A percentile compares a stretch with the other conserved stretches of the same genome.
Conservation (phyloP, 345 rosid genomes). For the Camelina hispida region DNA sequence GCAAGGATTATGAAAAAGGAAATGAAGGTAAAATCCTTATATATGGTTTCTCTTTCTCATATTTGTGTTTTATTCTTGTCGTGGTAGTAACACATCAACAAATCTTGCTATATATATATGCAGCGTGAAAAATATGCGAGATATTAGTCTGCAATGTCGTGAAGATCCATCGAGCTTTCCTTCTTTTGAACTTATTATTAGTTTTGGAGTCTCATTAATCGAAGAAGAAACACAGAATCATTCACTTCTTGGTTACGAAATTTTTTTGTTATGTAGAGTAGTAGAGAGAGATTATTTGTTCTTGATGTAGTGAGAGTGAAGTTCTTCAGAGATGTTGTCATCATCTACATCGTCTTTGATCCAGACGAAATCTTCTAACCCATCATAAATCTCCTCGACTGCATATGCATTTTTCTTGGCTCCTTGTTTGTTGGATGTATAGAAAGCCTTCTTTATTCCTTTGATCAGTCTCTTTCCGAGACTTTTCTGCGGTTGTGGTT, state of each 20-base stretch:
- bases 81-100: neutral
- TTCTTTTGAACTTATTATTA: neutral
- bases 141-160: slow-evolving; percentile 24
- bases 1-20: slow-evolving; percentile 56
- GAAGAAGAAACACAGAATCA: slow-evolving; percentile 10
- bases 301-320: slow-evolving; percentile 37
- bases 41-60: too few species aligned
- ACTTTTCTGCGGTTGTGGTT: slow-evolving; percentile 38
- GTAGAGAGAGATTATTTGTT: slow-evolving; percentile 33
- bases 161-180: slow-evolving; percentile 17
- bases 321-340: slow-evolving; percentile 38
- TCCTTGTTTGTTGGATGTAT: slow-evolving; percentile 50
- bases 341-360: slow-evolving; percentile 32
- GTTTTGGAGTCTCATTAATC: slow-evolving; percentile 18
- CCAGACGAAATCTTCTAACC: slow-evolving; percentile 46
- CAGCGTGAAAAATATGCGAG: slow-evolving; percentile 30
- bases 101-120: slow-evolving; percentile 20
- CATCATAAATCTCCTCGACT: slow-evolving; percentile 39
- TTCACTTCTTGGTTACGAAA: slow-evolving; percentile 28
- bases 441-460: slow-evolving; percentile 62
- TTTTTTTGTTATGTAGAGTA: neutral
- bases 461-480: slow-evolving; percentile 56
- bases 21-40: slow-evolving; percentile 63
- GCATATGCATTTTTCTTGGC: slow-evolving; percentile 28
- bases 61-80: slow-evolving; percentile 1